Percentiles rank a stretch among this genome's conserved stretches.
These are phyloP conservation scores for Coniella vitis DNA, from an alignment of 2,329 filamentous ascomycete genomes.

Conservation along the genomic window DNA sequence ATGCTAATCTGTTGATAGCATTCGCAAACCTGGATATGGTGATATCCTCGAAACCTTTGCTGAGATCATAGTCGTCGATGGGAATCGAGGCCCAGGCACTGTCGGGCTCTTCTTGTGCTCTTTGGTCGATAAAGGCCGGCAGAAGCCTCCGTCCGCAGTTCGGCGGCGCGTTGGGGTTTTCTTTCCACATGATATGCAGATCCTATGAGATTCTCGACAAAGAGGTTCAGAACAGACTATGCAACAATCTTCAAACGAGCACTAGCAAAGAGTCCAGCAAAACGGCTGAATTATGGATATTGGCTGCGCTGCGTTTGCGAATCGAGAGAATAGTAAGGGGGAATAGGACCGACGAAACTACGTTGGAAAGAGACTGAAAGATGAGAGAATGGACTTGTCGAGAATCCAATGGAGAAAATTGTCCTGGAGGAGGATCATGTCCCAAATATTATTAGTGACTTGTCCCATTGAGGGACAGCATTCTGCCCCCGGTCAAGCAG, in stretches of 20 bases:
- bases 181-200: constrained; percentile 1
- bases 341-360: too few species aligned
- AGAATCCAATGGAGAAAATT: too few species aligned
- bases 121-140: constrained; percentile 17
- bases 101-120: constrained; percentile 15
- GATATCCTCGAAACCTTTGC: constrained; percentile 20
- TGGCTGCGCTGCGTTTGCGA: too few species aligned
- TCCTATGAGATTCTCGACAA: background rate
- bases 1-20: constrained; percentile 20
- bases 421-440: too few species aligned
- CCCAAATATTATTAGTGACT: too few species aligned
- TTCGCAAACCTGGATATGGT: constrained; percentile 16
- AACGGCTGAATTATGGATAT: too few species aligned
- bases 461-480: too few species aligned
- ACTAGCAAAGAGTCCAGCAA: too few species aligned
- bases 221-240: background rate
- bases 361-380: too few species aligned
- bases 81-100: constrained; percentile 20
- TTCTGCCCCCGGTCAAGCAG: too few species aligned
- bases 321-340: too few species aligned
- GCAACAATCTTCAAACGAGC: background rate
- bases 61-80: constrained; percentile 19
- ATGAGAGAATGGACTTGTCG: too few species aligned
- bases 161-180: background rate
- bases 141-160: constrained; percentile 16